A percentile compares a stretch with the other conserved stretches of the same genome.
Evolutionary conservation across 352 stramenopile genomes (phyloP).

Genomic region (Globisporangium uncinulatum): DNA sequence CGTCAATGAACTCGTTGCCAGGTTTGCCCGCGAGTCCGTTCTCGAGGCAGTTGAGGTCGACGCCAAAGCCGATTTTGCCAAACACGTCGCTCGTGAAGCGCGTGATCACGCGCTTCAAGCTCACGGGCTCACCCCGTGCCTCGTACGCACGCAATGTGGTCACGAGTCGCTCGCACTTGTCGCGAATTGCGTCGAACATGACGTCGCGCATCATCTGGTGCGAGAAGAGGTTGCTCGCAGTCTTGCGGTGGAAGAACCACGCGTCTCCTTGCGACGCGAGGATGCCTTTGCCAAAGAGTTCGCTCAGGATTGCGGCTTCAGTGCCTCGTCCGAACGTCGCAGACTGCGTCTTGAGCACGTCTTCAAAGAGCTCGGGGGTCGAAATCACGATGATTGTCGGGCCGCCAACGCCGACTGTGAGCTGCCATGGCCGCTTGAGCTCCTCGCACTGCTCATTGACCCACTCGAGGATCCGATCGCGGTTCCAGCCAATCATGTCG

Average conservation of each 20-base stretch:
- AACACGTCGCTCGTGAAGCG: constrained; percentile 28
- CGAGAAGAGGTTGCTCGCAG: constrained; percentile 42
- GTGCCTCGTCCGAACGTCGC: constrained; percentile 39
- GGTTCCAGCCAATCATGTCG: too few species aligned
- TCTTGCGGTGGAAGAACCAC: constrained; percentile 50
- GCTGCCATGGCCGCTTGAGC: too few species aligned
- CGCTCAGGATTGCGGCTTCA: constrained; percentile 30
- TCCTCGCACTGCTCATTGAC: too few species aligned
- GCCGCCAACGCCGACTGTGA: too few species aligned
- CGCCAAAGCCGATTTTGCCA: constrained; percentile 25
- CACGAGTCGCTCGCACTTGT: neutral
- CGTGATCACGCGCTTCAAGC: constrained; percentile 11
- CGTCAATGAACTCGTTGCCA: constrained; percentile 21
- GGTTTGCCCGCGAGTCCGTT: neutral
- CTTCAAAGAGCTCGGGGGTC: constrained; percentile 27
- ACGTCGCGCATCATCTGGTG: constrained; percentile 25
- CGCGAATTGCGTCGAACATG: constrained; percentile 19
- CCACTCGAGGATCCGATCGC: too few species aligned
- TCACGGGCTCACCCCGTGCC: neutral
- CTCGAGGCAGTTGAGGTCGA: constrained; percentile 14
- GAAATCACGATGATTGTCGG: too few species aligned
- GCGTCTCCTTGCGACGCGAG: constrained; percentile 31
- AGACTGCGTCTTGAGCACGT: constrained; percentile 48
- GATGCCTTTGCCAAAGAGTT: constrained; percentile 26
- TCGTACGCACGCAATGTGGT: constrained; percentile 13